A percentile compares a stretch with the other conserved stretches of the same genome.
These are phyloP conservation scores for Axilococcus clingmanii DNA, from an alignment of 139 green algal genomes.

Conservation along the genomic window DNA sequence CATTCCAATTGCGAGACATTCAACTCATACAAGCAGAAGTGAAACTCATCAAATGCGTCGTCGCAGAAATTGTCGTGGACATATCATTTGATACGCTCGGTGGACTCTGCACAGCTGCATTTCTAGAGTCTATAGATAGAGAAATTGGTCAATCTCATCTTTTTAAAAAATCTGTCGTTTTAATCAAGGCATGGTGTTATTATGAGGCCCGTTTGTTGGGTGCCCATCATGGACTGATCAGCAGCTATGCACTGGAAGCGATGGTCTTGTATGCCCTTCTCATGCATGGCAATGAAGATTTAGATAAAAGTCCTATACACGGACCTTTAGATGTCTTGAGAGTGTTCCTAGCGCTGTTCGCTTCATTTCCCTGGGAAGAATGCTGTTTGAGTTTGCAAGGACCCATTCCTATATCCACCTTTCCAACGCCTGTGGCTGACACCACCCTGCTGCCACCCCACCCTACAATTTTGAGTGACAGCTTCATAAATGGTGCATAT, in stretches of 20 bases:
- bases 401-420: slow-evolving; percentile 37
- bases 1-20: slow-evolving; percentile 3
- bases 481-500: slow-evolving; percentile 26
- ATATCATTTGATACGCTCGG: slow-evolving; percentile 89
- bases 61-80: slow-evolving; percentile 95
- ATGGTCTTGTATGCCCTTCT: slow-evolving; percentile 96
- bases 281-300: slow-evolving; percentile 38
- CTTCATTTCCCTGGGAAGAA: slow-evolving; percentile 79
- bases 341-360: slow-evolving; percentile 79
- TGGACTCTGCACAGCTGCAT: slow-evolving; percentile 83
- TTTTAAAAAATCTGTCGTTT: slow-evolving; percentile 91
- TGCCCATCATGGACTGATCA: slow-evolving; percentile 89
- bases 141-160: slow-evolving; percentile 68
- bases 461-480: slow-evolving; percentile 8
- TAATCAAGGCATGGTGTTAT: slow-evolving; percentile 98
- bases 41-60: slow-evolving; percentile 90
- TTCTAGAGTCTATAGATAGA: slow-evolving; percentile 80
- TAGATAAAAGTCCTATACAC: slow-evolving; percentile 28
- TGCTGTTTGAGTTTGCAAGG: slow-evolving; percentile 75
- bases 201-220: slow-evolving; percentile 93
- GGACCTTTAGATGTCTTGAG: slow-evolving; percentile 78
- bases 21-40: slow-evolving; percentile 43
- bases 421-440: slow-evolving; percentile 29
- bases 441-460: neutral
- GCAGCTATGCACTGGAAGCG: slow-evolving; percentile 91